A percentile compares a stretch with the other conserved stretches of the same genome.
Evolutionary conservation across 148 eudicot species (phyloP).

Genomic region (Diospyros kaki): DNA sequence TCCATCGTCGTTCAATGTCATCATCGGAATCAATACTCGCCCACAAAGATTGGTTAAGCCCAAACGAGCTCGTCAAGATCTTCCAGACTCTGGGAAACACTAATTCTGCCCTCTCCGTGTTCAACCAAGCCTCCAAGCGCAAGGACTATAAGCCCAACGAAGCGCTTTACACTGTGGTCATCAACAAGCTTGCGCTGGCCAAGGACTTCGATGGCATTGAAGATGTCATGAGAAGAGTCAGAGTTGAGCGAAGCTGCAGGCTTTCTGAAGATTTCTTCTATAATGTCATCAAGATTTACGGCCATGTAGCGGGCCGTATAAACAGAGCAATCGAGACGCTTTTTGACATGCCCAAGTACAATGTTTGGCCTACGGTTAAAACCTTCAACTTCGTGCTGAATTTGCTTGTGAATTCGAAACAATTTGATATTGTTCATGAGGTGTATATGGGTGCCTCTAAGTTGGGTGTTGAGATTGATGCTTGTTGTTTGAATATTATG

Average conservation of each 20-base stretch:
- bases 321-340: conserved; percentile 61
- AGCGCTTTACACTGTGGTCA: conserved; percentile 48
- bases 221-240: conserved; percentile 39
- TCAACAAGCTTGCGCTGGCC: conserved; percentile 49
- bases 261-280: conserved; percentile 73
- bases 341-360: conserved; percentile 62
- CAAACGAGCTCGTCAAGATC: conserved; percentile 53
- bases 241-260: conserved; percentile 44
- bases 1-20: conserved; percentile 15
- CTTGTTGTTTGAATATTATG: conserved; percentile 71
- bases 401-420: conserved; percentile 55
- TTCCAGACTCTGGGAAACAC: conserved; percentile 53
- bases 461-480: conserved; percentile 67
- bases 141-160: conserved; percentile 81
- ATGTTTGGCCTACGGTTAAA: conserved; percentile 64
- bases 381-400: conserved; percentile 77
- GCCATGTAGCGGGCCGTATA: conserved; percentile 57
- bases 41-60: conserved; percentile 81
- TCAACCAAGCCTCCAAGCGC: conserved; percentile 54
- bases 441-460: conserved; percentile 46
- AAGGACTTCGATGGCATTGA: conserved; percentile 60
- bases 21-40: conserved; percentile 27
- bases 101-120: conserved; percentile 35
- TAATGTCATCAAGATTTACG: conserved; percentile 60
- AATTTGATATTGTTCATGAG: conserved; percentile 52